A percentile compares a stretch with the other conserved stretches of the same genome.
phyloP scores from a whole-genome alignment of 257 asterid genomes.

The Nyctanthes arbortristis region DNA sequence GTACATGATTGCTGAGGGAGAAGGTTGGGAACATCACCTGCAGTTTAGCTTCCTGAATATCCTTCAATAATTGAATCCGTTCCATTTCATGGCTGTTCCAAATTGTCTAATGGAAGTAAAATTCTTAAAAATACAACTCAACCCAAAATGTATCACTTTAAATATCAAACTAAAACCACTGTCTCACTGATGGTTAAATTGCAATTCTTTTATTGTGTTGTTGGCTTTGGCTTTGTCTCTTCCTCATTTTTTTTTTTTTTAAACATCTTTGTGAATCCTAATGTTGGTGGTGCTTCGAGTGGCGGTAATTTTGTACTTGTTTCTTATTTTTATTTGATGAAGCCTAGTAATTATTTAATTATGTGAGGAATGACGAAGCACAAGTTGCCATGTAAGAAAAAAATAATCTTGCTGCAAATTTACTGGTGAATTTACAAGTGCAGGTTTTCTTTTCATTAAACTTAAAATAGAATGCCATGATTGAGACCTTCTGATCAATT shows the following conservation, averaged over 20 bases:
- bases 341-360: not conserved
- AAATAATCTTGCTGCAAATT: not conserved
- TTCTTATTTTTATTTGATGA: constrained; percentile 6
- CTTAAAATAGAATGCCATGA: not conserved
- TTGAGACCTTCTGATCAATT: not conserved
- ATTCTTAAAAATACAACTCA: not conserved
- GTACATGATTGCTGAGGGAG: not conserved
- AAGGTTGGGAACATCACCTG: not conserved
- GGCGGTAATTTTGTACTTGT: not conserved
- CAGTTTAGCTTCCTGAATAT: not conserved
- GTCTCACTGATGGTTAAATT: not conserved
- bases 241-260: not conserved
- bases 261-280: not conserved
- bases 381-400: not conserved
- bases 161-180: not conserved
- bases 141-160: not conserved
- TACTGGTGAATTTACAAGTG: not conserved
- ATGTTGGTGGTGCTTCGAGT: not conserved
- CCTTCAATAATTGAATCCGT: not conserved
- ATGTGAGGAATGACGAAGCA: not conserved
- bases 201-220: too few relatives aligned
- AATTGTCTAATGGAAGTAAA: not conserved
- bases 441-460: not conserved
- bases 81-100: not conserved
- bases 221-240: too few relatives aligned